Evolutionary conservation across 331 rosid genomes (phyloP), one percentile per base, ranked within the genome.

Genomic region (Quercus tomentella): DNA sequence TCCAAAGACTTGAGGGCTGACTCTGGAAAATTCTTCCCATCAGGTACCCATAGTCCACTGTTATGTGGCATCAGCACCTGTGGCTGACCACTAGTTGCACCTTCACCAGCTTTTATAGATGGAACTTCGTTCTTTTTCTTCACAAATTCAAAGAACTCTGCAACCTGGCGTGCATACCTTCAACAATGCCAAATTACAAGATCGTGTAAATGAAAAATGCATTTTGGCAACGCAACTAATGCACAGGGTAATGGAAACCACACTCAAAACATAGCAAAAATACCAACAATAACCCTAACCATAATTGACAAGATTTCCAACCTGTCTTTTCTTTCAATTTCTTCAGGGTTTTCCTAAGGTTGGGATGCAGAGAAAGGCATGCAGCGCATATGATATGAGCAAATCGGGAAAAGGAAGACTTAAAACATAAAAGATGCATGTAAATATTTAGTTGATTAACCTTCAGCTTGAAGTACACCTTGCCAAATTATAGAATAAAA

Each of bases 111-210:
- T 74, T 90, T 87, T 30, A 77, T 26, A 6, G 89, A 78, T 51
- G 87, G 63, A 78, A 73, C 86, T 75, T 81, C 92, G n/a, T 89
- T 87, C 88, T 84, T 90, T 69, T 91, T 91, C 93, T 95, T 95
- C 63, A 96, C 99, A 81, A 88, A 96, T 82, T 92, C 97, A 78
- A 96, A 96, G 81, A 96, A 96, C 86, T 93, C 91, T 0, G 98
- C 97, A 65, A 96, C 97, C 85, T 96, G 99, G 41, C 93, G 94
- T 2, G 99, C 99, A 88, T 94, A 95, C 90, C 99, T 95, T 88
- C 90, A 81, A 57, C 79, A 76, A 60, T 70, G 30, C 61, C 80
- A 76, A 63, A 76, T 41, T 31, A 31, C 30, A 58, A 25, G 76
- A 74, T 22, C 35, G 20, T 6, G 51, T 20, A 57, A 18, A 41